phyloP scores from a whole-genome alignment of 208 protist genomes.

The Trypanosoma theileri region DNA sequence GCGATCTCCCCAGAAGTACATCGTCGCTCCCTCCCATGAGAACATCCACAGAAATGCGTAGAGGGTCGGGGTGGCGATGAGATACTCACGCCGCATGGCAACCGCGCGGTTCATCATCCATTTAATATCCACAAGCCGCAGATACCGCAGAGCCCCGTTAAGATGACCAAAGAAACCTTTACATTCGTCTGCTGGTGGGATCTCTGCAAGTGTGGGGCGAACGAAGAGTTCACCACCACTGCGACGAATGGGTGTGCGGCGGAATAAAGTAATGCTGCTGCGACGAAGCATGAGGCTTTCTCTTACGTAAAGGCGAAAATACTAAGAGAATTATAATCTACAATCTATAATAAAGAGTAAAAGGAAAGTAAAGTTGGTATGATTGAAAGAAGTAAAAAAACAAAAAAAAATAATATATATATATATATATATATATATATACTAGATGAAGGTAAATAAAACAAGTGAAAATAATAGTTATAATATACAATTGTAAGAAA shows the following conservation, averaged over 20 bases:
- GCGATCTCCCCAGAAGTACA: constrained; percentile 78
- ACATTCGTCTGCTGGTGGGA: constrained; percentile 53
- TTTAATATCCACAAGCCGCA: constrained; percentile 86
- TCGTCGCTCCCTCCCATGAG: constrained; percentile 79
- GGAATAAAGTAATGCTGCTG: constrained; percentile 61
- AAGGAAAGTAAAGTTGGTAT: not conserved
- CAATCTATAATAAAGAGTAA: not conserved
- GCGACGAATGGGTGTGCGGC: constrained; percentile 64
- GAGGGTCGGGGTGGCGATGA: constrained; percentile 81
- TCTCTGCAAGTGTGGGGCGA: constrained; percentile 76
- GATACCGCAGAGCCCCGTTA: constrained; percentile 57
- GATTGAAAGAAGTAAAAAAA: constrained; percentile 10
- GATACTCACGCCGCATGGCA: constrained; percentile 81
- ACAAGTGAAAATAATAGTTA: constrained; percentile 5
- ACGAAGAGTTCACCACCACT: constrained; percentile 86
- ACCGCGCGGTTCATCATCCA: constrained; percentile 92
- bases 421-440: constrained; percentile 7
- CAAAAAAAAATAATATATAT: constrained; percentile 4
- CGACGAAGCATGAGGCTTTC: constrained; percentile 70
- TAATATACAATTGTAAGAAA: not conserved
- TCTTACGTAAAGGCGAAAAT: not conserved
- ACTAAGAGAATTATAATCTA: not conserved
- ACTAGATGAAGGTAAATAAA: not conserved
- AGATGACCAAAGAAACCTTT: constrained; percentile 81
- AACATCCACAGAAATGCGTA: constrained; percentile 85